These are phyloP conservation scores for Saprolegnia parasitica DNA, from an alignment of 352 stramenopile genomes.

Conservation along the genomic window DNA sequence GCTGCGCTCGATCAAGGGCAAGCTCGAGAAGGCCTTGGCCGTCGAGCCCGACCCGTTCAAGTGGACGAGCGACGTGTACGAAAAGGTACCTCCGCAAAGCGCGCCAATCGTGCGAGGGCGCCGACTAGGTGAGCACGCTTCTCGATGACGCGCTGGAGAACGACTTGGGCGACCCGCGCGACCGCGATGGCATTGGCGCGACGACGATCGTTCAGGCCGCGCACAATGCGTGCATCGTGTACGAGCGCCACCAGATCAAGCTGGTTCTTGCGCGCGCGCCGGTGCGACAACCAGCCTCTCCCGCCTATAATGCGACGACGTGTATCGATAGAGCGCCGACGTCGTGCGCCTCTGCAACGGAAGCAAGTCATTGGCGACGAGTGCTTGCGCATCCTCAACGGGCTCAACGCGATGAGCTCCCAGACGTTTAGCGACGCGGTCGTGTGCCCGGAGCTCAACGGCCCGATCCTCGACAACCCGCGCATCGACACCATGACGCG, in stretches of 20 bases:
- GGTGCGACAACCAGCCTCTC: slow-evolving; percentile 2
- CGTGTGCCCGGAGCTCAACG: slow-evolving; percentile 9
- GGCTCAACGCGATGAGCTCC: slow-evolving; percentile 13
- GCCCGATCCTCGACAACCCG: slow-evolving; percentile 14
- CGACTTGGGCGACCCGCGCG: slow-evolving; percentile 13
- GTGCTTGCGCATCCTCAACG: slow-evolving; percentile 22
- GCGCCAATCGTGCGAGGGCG: not conserved
- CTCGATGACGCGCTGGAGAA: slow-evolving; percentile 21
- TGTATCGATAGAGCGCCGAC: slow-evolving; percentile 15
- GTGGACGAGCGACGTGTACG: slow-evolving; percentile 24
- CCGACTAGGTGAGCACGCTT: slow-evolving; percentile 2
- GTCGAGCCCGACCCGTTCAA: not conserved
- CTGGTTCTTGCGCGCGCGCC: not conserved
- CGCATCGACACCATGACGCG: slow-evolving; percentile 19
- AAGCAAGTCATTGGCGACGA: slow-evolving; percentile 23
- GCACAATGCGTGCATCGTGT: slow-evolving; percentile 20
- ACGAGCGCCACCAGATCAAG: slow-evolving; percentile 24
- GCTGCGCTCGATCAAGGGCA: slow-evolving; percentile 10
- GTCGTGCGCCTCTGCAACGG: slow-evolving; percentile 24
- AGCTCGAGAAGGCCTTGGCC: slow-evolving; percentile 16
- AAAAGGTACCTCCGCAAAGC: not conserved
- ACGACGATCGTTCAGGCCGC: slow-evolving; percentile 20
- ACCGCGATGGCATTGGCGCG: slow-evolving; percentile 17
- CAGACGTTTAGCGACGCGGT: slow-evolving; percentile 12
- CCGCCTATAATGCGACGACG: not conserved